Base-by-base conservation (phyloP, 768 basidiomycete species). In the Leccinum imitatum region DNA sequence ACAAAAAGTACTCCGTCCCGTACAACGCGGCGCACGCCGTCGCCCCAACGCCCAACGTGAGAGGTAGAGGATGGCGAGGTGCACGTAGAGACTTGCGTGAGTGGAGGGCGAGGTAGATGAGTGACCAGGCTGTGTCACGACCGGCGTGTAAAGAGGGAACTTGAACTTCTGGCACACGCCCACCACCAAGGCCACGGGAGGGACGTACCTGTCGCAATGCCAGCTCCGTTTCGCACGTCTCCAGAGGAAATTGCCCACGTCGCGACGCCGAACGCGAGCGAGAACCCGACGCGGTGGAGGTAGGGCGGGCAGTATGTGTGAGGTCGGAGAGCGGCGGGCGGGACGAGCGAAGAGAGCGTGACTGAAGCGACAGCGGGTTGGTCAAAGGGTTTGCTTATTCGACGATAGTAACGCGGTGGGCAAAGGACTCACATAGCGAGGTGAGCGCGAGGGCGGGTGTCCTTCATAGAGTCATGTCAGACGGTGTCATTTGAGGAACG, bases 21-120 rank as follows among this genome's bases (percentile, higher is more conserved):
- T 73, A 71, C 37, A 71, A 44, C 48, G 59, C 60, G 0, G 65
- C 72, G 41, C 72, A 73, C n/a, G 53, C 65, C 17, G 69, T 54
- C 8, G 77, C 63, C 1, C 75, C 75, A 2, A 53, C 65, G 17
- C 64, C 67, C 60, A 81, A 65, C 1, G 68, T 73, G 17, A 78
- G 59, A n/a, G 78, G 67, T 2, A 78, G 50, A 1, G 67, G 63
- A 59, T 75, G 71, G 2, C 75, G 66, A 1, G 76, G 77, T 0
- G 69, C 59, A 13, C 57, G 69, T 3, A 74, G 41, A 1, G 78
- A 75, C 35, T 63, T 69, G n/a, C 75, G 67, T 3, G 71, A 61
- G 52, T 80, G 78, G 37, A 81, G 57, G 19, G 78, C 66, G 35
- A 81, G 73, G 59, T 80, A 81, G 35, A 75, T 80, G 50, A 81